A percentile compares a stretch with the other conserved stretches of the same genome.
Evolutionary conservation across 2,329 filamentous ascomycete species (phyloP).

Genomic region (Aphanocladium album): DNA sequence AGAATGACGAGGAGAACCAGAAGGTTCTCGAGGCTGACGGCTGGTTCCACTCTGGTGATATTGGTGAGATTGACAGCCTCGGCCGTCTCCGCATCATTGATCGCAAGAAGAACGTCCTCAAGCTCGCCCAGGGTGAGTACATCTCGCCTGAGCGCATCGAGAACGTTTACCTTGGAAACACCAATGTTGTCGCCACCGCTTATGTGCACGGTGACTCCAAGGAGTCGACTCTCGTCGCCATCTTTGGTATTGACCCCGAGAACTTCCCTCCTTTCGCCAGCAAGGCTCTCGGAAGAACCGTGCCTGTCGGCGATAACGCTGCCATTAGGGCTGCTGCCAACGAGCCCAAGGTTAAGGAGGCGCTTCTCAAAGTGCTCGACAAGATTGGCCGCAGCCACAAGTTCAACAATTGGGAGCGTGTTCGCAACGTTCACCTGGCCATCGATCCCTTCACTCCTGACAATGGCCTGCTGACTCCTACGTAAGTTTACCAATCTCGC

Average conservation of each 20-base stretch:
- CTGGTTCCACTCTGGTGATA: conserved; percentile 97
- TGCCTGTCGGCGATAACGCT: conserved; percentile 59
- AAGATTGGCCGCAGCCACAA: conserved; percentile 75
- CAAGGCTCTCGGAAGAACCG: conserved; percentile 65
- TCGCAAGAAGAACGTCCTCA: conserved; percentile 96
- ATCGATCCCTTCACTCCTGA: conserved; percentile 90
- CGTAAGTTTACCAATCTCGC: conserved; percentile 53
- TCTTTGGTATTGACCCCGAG: conserved; percentile 84
- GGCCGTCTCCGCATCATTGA: conserved; percentile 93
- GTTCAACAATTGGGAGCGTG: conserved; percentile 87
- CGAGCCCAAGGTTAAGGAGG: conserved; percentile 67
- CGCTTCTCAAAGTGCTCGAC: conserved; percentile 74
- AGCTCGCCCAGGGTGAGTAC: conserved; percentile 96
- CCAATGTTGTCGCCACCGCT: conserved; percentile 69
- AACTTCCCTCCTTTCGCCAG: conserved; percentile 76
- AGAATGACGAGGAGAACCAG: conserved; percentile 80
- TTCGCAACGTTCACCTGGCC: conserved; percentile 68
- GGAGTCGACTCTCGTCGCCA: conserved; percentile 74
- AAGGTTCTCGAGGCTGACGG: conserved; percentile 82
- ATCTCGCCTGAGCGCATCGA: conserved; percentile 96
- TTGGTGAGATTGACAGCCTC: conserved; percentile 75
- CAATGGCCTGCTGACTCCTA: conserved; percentile 83
- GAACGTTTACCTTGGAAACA: conserved; percentile 84
- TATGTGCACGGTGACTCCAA: conserved; percentile 89
- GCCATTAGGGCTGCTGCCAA: conserved; percentile 63